A percentile compares a stretch with the other conserved stretches of the same genome.
These are phyloP conservation scores for Seiridium cupressi DNA, from an alignment of 2,329 filamentous ascomycete genomes.

Conservation along the genomic window DNA sequence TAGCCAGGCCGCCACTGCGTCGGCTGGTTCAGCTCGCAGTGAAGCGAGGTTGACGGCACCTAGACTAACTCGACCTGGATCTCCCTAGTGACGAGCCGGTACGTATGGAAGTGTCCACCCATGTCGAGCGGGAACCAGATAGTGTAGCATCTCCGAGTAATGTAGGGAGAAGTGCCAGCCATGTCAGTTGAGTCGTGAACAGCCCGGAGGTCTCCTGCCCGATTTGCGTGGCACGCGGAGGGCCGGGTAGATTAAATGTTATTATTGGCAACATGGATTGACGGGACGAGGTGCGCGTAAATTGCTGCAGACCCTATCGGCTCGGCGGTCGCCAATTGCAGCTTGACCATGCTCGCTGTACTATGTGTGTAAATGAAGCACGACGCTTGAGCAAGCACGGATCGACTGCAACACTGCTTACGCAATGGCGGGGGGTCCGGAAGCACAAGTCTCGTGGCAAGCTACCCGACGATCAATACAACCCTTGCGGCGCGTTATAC, in stretches of 20 bases:
- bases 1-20: background rate
- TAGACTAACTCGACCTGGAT: background rate
- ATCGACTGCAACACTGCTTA: background rate
- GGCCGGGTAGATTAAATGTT: constrained; percentile 5
- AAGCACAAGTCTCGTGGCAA: background rate
- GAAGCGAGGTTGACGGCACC: background rate
- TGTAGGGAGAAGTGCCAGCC: background rate
- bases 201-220: constrained; percentile 4
- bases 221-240: background rate
- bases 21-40: background rate
- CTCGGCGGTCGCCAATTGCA: background rate
- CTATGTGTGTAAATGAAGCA: background rate
- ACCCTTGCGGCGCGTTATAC: background rate
- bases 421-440: background rate
- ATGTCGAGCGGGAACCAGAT: background rate
- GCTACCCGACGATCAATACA: background rate
- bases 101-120: background rate
- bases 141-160: background rate
- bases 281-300: background rate
- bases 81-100: background rate
- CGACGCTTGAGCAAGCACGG: constrained; percentile 1
- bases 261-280: constrained; percentile 5
- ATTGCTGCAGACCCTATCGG: background rate
- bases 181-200: background rate
- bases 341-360: background rate